Conservation (phyloP, 371 early-diverging fungal species). For the Sporodiniella umbellata region DNA sequence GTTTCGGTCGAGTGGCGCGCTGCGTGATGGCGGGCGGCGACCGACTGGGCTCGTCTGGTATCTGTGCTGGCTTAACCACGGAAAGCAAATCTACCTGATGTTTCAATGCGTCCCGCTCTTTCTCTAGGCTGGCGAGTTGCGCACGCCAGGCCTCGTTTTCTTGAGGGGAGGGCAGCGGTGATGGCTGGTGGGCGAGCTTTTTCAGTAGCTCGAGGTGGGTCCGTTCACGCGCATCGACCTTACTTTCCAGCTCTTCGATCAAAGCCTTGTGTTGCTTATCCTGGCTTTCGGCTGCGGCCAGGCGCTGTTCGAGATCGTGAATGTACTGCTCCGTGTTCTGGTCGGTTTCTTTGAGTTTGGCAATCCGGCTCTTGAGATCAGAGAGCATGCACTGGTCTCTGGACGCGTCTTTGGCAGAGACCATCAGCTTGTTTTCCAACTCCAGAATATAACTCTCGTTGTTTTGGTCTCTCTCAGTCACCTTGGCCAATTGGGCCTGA, state of each 20-base stretch:
- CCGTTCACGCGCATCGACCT: constrained; percentile 18
- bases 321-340: constrained; percentile 39
- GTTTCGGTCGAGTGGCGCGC: no score
- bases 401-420: constrained; percentile 20
- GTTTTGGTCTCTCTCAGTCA: constrained; percentile 29
- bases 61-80: constrained; percentile 1
- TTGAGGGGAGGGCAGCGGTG: no score
- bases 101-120: constrained; percentile 29
- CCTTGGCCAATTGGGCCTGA: constrained; percentile 11
- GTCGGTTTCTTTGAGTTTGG: constrained; percentile 33
- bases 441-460: constrained; percentile 40
- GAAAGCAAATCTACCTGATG: constrained; percentile 3
- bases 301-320: constrained; percentile 23
- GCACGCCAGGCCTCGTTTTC: no score
- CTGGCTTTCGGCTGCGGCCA: constrained; percentile 22
- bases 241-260: constrained; percentile 20
- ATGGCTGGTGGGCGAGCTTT: no score
- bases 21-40: no score
- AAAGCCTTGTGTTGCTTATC: constrained; percentile 4
- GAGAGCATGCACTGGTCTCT: constrained; percentile 31
- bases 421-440: constrained; percentile 38
- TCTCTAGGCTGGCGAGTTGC: constrained; percentile 15
- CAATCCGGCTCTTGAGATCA: constrained; percentile 23
- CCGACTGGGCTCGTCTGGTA: no score
- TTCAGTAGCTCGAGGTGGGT: no score